Percentiles rank a stretch among this genome's conserved stretches.
These are phyloP conservation scores for Populus hybrid DNA, from an alignment of 441 rosid genomes.

Conservation along the genomic window DNA sequence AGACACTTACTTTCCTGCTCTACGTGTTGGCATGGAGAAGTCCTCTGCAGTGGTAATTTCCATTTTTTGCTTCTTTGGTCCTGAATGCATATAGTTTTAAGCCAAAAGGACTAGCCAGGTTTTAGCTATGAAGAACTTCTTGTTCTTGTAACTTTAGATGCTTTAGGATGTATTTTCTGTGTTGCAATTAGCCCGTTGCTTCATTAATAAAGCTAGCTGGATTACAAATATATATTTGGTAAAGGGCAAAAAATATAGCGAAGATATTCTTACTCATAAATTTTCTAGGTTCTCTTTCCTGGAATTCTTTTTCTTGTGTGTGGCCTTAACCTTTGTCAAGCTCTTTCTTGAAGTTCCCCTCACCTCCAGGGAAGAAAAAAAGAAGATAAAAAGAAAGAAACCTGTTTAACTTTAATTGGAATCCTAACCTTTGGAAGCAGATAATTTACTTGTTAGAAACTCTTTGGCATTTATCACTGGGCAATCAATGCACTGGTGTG, in stretches of 20 bases:
- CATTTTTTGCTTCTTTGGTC: background rate
- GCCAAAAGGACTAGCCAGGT: background rate
- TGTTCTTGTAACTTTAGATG: background rate
- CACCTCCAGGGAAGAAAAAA: no score
- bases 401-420: background rate
- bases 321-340: background rate
- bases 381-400: no score
- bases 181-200: background rate
- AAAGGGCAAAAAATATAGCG: no score
- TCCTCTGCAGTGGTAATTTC: conserved; percentile 71
- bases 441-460: background rate
- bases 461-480: background rate
- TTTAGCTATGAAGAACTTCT: background rate
- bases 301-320: background rate
- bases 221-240: no score
- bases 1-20: conserved; percentile 79
- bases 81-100: conserved; percentile 9
- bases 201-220: no score
- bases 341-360: background rate
- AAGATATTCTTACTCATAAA: no score
- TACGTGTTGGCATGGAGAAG: conserved; percentile 61
- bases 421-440: background rate
- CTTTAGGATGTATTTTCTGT: background rate
- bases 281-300: no score
- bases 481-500: background rate